Evolutionary conservation across 257 asterid species (phyloP).

Genomic region (Verbena officinalis): DNA sequence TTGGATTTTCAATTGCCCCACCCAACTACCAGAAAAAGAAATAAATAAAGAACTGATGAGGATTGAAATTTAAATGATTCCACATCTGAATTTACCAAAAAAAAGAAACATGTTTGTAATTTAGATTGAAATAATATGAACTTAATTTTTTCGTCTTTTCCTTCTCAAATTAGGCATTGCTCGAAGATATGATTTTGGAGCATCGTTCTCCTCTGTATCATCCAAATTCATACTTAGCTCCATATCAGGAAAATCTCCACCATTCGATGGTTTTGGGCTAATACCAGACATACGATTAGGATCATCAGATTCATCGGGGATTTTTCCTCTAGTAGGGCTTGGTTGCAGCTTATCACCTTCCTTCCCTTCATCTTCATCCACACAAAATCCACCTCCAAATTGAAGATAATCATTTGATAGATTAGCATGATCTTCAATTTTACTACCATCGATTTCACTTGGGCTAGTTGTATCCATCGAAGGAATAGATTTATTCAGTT

Average conservation of each 20-base stretch:
- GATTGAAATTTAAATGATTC: no score
- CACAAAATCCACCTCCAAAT: slow-evolving; percentile 85
- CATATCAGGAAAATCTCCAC: not conserved
- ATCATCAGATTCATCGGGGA: slow-evolving; percentile 23
- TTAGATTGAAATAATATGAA: no score
- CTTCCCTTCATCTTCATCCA: slow-evolving; percentile 53
- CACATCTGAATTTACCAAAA: no score
- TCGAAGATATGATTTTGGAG: slow-evolving; percentile 48
- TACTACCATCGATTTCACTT: not conserved
- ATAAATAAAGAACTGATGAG: no score
- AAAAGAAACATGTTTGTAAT: no score
- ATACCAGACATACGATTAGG: not conserved
- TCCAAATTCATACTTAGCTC: slow-evolving; percentile 28
- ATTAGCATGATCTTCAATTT: slow-evolving; percentile 30
- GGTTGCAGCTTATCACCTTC: slow-evolving; percentile 28
- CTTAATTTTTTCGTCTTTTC: slow-evolving; percentile 47
- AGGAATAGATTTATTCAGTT: slow-evolving; percentile 8
- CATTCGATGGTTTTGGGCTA: slow-evolving; percentile 17
- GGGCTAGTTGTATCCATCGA: slow-evolving; percentile 11
- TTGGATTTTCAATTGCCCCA: no score
- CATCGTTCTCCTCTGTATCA: slow-evolving; percentile 23
- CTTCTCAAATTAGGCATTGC: slow-evolving; percentile 86
- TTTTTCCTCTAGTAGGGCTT: slow-evolving; percentile 17
- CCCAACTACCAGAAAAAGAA: no score
- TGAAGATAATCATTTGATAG: slow-evolving; percentile 54